phyloP scores from a whole-genome alignment of 176 grass and related monocot species.

The Lolium perenne region DNA sequence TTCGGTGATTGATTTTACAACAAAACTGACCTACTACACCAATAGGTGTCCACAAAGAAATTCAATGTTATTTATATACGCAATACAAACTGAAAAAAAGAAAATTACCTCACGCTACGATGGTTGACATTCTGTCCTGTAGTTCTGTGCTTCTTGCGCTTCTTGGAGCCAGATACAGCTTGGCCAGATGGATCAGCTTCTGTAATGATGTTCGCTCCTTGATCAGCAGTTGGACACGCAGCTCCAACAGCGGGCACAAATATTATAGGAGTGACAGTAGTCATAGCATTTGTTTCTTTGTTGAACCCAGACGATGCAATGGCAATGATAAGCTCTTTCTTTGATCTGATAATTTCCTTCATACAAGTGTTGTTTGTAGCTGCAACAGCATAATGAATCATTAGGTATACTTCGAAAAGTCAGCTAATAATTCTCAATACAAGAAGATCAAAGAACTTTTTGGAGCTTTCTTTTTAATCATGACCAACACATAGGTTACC shows the following conservation, averaged over 20 bases:
- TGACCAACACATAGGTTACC: conserved; percentile 51
- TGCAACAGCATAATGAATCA: conserved; percentile 44
- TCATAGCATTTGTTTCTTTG: neutral
- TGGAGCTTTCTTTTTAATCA: conserved; percentile 18
- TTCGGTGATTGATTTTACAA: neutral
- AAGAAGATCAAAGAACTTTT: conserved; percentile 19
- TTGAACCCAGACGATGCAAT: conserved; percentile 8
- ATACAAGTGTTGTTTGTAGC: conserved; percentile 40
- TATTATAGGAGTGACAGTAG: conserved; percentile 33
- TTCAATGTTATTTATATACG: conserved; percentile 14
- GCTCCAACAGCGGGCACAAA: conserved; percentile 6
- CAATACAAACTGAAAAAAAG: conserved; percentile 2
- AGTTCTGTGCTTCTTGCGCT: conserved; percentile 45
- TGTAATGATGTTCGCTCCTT: conserved; percentile 13
- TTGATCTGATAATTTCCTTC: conserved; percentile 54
- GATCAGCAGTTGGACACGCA: neutral
- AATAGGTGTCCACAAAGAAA: neutral
- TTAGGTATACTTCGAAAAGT: conserved; percentile 25
- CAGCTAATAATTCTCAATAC: conserved; percentile 5
- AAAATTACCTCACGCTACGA: conserved; percentile 29
- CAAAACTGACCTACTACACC: neutral
- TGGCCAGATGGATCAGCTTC: conserved; percentile 17
- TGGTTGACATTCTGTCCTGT: neutral
- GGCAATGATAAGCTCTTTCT: conserved; percentile 45
- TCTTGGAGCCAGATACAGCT: conserved; percentile 25